phyloP scores from a whole-genome alignment of 2,329 filamentous ascomycete genomes.

The Mollisia scopiformis region DNA sequence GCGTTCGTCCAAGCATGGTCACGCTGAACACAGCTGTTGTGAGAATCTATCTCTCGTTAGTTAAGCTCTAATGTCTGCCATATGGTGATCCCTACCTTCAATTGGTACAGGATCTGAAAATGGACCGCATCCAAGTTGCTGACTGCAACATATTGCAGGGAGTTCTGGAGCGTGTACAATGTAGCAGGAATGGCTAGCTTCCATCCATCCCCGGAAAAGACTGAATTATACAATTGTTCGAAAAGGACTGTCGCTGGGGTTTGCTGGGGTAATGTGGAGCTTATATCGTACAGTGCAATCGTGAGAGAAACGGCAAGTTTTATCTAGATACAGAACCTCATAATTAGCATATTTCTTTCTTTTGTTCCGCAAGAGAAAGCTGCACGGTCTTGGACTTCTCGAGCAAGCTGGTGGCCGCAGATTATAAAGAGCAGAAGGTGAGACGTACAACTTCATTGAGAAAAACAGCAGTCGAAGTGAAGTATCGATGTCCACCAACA shows the following conservation, averaged over 20 bases:
- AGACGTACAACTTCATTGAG: slow-evolving; percentile 90
- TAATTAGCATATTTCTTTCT: too few relatives aligned
- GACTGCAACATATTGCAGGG: slow-evolving; percentile 89
- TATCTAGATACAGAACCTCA: too few relatives aligned
- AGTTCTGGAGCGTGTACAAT: slow-evolving; percentile 90
- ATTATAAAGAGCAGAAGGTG: too few relatives aligned
- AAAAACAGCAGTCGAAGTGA: slow-evolving; percentile 91
- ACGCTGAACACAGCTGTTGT: slow-evolving; percentile 89
- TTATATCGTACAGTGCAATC: slow-evolving; percentile 86
- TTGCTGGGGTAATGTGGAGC: slow-evolving; percentile 74
- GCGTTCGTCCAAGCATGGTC: slow-evolving; percentile 69
- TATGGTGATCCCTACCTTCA: slow-evolving; percentile 63
- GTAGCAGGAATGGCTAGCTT: slow-evolving; percentile 88
- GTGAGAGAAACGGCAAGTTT: slow-evolving; percentile 87
- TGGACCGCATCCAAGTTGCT: slow-evolving; percentile 91
- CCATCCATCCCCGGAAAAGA: slow-evolving; percentile 92
- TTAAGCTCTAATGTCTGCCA: background rate
- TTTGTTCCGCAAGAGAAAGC: too few relatives aligned
- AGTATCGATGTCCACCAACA: slow-evolving; percentile 81
- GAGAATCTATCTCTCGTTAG: slow-evolving; percentile 62
- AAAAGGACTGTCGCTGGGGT: slow-evolving; percentile 82
- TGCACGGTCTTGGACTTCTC: too few relatives aligned
- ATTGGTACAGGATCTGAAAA: slow-evolving; percentile 90
- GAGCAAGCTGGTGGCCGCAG: too few relatives aligned
- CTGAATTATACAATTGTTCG: slow-evolving; percentile 74